Percentiles rank a stretch among this genome's conserved stretches.
These are phyloP conservation scores for Whalleya microplaca DNA, from an alignment of 2,329 filamentous ascomycete genomes.

Conservation along the genomic window DNA sequence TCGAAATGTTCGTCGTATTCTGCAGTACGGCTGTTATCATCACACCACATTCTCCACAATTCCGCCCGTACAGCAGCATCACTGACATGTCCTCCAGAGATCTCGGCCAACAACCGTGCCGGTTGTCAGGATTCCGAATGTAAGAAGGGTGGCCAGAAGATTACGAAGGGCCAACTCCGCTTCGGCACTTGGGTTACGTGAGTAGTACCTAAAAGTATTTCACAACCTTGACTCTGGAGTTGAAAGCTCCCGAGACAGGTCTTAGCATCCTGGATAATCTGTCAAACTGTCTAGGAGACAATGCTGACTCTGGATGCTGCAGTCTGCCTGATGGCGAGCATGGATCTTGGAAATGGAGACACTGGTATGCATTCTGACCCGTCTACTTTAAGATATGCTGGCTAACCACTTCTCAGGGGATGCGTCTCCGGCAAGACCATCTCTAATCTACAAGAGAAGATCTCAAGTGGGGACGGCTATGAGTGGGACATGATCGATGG, in stretches of 20 bases:
- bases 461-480: constrained; percentile 52
- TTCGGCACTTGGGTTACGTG: constrained; percentile 71
- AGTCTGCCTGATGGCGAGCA: constrained; percentile 52
- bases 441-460: constrained; percentile 62
- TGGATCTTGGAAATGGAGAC: constrained; percentile 76
- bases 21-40: constrained; percentile 5
- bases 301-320: too few relatives aligned
- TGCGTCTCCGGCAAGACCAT: constrained; percentile 82
- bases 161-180: constrained; percentile 77
- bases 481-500: constrained; percentile 76
- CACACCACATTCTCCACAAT: constrained; percentile 16
- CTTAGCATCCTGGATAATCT: too few relatives aligned
- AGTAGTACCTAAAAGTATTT: too few relatives aligned
- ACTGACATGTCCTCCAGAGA: constrained; percentile 56
- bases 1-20: constrained; percentile 1
- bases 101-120: constrained; percentile 72
- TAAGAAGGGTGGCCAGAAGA: constrained; percentile 71
- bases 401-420: constrained; percentile 63
- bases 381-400: constrained; percentile 1
- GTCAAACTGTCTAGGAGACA: too few relatives aligned
- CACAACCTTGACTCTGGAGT: too few relatives aligned
- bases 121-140: constrained; percentile 75
- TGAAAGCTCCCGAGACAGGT: too few relatives aligned
- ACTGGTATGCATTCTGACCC: constrained; percentile 67
- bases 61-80: not conserved